Evolutionary conservation across 331 rosid genomes (phyloP), one percentile per base, ranked within the genome.

Genomic region (Malus hybrid): DNA sequence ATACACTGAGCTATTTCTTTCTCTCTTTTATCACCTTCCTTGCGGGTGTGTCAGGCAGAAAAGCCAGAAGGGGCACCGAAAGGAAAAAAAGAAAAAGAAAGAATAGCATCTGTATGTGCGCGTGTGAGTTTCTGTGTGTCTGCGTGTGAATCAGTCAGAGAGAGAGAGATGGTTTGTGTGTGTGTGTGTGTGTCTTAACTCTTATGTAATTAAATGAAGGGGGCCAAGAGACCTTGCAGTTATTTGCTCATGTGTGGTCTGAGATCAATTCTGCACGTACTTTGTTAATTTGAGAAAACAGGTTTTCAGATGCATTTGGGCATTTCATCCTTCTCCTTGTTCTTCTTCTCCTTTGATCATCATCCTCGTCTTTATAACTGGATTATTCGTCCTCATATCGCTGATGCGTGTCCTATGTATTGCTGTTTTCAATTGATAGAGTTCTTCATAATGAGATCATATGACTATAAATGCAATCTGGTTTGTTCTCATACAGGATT

Each of bases 1-100:
- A 44, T 44, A 44, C 50, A 44, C 15, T 44, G 50, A 44, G 5
- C 5, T 44, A 44, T 5, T 60, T 5, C 7, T 22, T 58, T 90
- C 87, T 62, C 72, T 87, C 93, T 90, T 89, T 89, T 84, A 85
- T 90, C 91, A 68, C 88, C 91, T 79, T 84, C 84, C 82, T 87
- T 80, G 90, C 84, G 78, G 81, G 78, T 81, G 94, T 92, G 97
- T 80, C 84, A 80, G 82, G 73, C 79, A 71, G 77, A 82, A 86
- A 84, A 86, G 92, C 91, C 83, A 84, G 71, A n/a, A 53, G 80
- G 74, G 70, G 78, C 89, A 80, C 88, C 85, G 74, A 87, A 65
- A 72, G 73, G 67, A 53, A 53, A 74, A 58, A 58, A 30, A 64
- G 13, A 64, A 16, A 63, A 12, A 26, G 22, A 63, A 12, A 26